Conservation (phyloP, 2,329 filamentous ascomycete species). For the Sarocladium kiliense region DNA sequence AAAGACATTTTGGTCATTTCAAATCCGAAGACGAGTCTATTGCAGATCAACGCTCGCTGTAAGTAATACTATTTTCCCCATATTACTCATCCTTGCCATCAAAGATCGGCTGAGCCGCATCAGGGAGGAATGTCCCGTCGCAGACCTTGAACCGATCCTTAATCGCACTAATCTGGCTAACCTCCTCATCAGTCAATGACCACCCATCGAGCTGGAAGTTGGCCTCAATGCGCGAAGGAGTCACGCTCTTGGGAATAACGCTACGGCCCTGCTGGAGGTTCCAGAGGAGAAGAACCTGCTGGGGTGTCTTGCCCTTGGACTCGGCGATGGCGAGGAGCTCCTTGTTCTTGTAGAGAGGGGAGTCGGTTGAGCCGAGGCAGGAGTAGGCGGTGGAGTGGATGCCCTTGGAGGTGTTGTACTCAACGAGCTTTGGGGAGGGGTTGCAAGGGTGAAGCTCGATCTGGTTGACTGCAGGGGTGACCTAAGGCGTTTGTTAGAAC, state of each 20-base stretch:
- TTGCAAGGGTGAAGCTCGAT: conserved; percentile 77
- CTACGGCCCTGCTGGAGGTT: conserved; percentile 75
- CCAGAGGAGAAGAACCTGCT: conserved; percentile 78
- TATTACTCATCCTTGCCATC: conserved; percentile 43
- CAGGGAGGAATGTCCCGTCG: conserved; percentile 65
- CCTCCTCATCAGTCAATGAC: conserved; percentile 66
- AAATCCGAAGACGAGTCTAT: not conserved
- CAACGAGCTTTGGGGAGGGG: conserved; percentile 73
- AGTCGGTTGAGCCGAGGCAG: conserved; percentile 66
- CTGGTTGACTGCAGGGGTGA: conserved; percentile 69
- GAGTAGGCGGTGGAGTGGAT: conserved; percentile 75
- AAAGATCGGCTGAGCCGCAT: conserved; percentile 66
- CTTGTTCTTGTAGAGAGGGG: conserved; percentile 62
- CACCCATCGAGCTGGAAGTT: conserved; percentile 75
- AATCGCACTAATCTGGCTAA: conserved; percentile 61
- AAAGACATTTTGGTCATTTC: not conserved
- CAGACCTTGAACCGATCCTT: conserved; percentile 80
- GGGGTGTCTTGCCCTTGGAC: conserved; percentile 60
- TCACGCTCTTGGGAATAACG: conserved; percentile 83
- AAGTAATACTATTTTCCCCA: conserved; percentile 8
- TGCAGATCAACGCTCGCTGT: not conserved
- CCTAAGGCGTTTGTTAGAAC: conserved; percentile 24
- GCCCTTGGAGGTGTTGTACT: conserved; percentile 65
- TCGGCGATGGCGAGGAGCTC: conserved; percentile 58
- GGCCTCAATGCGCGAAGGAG: conserved; percentile 63